phyloP scores from a whole-genome alignment of 495 filamentous ascomycete genomes.

The Cladorrhinum samala region DNA sequence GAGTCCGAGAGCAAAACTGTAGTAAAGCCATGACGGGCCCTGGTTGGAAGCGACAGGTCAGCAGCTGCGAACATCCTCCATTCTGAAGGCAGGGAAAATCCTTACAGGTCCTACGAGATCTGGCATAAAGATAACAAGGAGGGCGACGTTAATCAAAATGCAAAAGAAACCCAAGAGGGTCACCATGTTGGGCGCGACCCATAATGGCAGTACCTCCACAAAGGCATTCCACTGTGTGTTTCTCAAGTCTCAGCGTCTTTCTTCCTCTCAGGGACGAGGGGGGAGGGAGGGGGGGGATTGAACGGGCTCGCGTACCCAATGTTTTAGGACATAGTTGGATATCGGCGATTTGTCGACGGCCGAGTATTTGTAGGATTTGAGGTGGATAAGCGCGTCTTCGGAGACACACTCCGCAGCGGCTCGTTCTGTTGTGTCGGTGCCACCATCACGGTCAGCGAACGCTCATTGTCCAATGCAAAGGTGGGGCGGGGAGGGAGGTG shows the following conservation, averaged over 20 bases:
- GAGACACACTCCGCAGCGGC: slow-evolving; percentile 53
- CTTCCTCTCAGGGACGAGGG: not conserved
- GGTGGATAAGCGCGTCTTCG: slow-evolving; percentile 62
- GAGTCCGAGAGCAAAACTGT: slow-evolving; percentile 85
- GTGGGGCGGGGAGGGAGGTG: slow-evolving; percentile 6
- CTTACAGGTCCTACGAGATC: slow-evolving; percentile 87
- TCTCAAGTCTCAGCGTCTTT: slow-evolving; percentile 4
- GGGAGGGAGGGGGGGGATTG: slow-evolving; percentile 7
- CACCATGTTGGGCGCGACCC: slow-evolving; percentile 96
- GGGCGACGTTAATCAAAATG: slow-evolving; percentile 78
- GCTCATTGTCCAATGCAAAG: slow-evolving; percentile 4
- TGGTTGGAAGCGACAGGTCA: slow-evolving; percentile 23
- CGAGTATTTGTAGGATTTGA: slow-evolving; percentile 95
- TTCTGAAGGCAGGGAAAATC: not conserved
- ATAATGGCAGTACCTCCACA: slow-evolving; percentile 85
- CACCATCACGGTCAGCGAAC: slow-evolving; percentile 5
- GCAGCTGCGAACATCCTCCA: slow-evolving; percentile 11
- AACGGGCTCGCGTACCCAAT: slow-evolving; percentile 66
- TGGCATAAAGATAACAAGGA: slow-evolving; percentile 77
- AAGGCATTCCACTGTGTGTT: slow-evolving; percentile 93
- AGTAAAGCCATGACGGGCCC: slow-evolving; percentile 89
- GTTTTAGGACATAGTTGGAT: slow-evolving; percentile 85
- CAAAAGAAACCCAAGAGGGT: slow-evolving; percentile 93
- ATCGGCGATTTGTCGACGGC: slow-evolving; percentile 95
- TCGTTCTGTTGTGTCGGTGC: slow-evolving; percentile 28